phyloP scores from a whole-genome alignment of 1,284 basidiomycete genomes.

The Heterobasidion parviporum region DNA sequence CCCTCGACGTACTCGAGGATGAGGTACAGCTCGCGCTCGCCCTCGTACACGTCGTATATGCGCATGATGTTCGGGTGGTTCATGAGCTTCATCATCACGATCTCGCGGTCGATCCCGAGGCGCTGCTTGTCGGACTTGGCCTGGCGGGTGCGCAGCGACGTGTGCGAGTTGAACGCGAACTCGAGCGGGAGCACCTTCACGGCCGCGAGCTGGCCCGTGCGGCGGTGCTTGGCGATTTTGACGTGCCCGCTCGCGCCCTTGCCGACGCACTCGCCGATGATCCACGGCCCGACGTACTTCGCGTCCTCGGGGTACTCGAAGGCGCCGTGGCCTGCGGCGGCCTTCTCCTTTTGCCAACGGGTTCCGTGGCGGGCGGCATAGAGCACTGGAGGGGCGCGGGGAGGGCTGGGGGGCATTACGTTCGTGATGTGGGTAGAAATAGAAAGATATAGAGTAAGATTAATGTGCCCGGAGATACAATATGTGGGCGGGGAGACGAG shows the following conservation, averaged over 20 bases:
- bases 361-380: conserved; percentile 65
- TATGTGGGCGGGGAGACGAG: background rate
- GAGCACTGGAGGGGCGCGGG: conserved; percentile 57
- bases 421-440: conserved; percentile 3
- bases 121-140: conserved; percentile 84
- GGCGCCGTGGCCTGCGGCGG: conserved; percentile 55
- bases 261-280: conserved; percentile 91
- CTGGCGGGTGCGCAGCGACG: conserved; percentile 64
- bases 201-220: conserved; percentile 89
- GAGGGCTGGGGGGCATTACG: conserved; percentile 35
- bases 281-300: conserved; percentile 69
- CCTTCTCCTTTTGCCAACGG: conserved; percentile 79
- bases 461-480: background rate
- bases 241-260: conserved; percentile 95
- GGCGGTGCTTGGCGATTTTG: conserved; percentile 86
- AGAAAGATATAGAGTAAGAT: conserved; percentile 2
- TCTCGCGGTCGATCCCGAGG: conserved; percentile 92
- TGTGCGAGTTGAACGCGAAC: conserved; percentile 71
- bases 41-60: conserved; percentile 97
- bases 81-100: conserved; percentile 99
- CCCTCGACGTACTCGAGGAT: conserved; percentile 97
- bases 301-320: conserved; percentile 74
- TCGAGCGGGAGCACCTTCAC: conserved; percentile 96
- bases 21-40: conserved; percentile 85
- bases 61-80: conserved; percentile 96